These are phyloP conservation scores for Narthecium ossifragum DNA, from an alignment of 106 monocot species.

Conservation along the genomic window DNA sequence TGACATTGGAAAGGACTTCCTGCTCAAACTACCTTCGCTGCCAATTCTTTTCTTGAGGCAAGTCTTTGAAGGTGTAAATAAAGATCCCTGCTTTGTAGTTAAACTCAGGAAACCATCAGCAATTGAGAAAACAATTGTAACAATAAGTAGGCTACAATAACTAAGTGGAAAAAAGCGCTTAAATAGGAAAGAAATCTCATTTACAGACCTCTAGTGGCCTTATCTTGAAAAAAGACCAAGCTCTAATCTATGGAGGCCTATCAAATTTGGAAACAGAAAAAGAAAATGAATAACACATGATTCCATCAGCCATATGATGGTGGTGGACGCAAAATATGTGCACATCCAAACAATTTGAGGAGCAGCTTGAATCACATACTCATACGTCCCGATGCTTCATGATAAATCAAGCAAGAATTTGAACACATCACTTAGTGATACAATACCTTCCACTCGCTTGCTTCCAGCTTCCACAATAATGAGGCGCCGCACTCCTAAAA, in stretches of 20 bases:
- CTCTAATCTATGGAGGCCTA: conserved; percentile 29
- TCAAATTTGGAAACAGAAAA: conserved; percentile 13
- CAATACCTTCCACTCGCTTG: conserved; percentile 61
- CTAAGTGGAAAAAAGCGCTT: too few species aligned
- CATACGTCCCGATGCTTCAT: neutral
- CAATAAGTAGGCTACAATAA: too few species aligned
- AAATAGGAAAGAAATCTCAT: too few species aligned
- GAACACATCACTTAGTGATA: conserved; percentile 63
- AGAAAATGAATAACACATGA: conserved; percentile 16
- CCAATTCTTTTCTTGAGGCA: too few species aligned
- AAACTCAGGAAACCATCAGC: too few species aligned
- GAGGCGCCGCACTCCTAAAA: conserved; percentile 51
- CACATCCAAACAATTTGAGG: neutral
- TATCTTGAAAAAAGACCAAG: conserved; percentile 23
- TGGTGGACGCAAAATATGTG: neutral
- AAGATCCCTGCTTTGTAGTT: too few species aligned
- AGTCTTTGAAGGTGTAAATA: too few species aligned
- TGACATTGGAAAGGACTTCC: too few species aligned
- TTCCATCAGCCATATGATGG: conserved; percentile 11
- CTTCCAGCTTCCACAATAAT: conserved; percentile 68
- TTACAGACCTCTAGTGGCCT: conserved; percentile 37
- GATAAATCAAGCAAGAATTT: conserved; percentile 45
- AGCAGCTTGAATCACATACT: neutral
- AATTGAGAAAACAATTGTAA: too few species aligned
- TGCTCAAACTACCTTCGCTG: too few species aligned